Percentiles rank a stretch among this genome's conserved stretches.
Evolutionary conservation across 225 moss, liverwort and hornwort species (phyloP).

Genomic region (Sphagnum contortum): DNA sequence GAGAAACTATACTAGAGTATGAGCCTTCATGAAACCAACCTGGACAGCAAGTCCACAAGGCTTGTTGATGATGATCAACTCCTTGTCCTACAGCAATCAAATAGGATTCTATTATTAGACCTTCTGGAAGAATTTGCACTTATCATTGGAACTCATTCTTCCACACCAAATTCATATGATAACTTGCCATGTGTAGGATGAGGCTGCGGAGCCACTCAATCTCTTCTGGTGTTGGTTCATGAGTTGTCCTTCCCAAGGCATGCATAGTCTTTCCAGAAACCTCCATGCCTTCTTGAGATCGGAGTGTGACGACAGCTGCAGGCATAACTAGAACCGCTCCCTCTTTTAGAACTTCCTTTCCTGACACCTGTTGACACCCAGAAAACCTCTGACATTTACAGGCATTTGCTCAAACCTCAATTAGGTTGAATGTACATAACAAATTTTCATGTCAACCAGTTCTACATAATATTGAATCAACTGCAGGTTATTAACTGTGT

Average conservation of each 20-base stretch:
- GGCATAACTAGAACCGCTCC: slow-evolving; percentile 74
- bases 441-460: no score
- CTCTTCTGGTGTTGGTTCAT: slow-evolving; percentile 35
- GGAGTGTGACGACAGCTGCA: slow-evolving; percentile 30
- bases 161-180: no score
- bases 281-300: slow-evolving; percentile 5
- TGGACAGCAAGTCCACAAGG: slow-evolving; percentile 57
- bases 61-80: slow-evolving; percentile 56
- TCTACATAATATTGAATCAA: no score
- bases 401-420: no score
- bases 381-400: no score
- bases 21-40: slow-evolving; percentile 10
- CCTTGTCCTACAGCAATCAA: slow-evolving; percentile 35
- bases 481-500: no score
- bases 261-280: neutral
- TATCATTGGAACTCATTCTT: no score
- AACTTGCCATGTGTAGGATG: slow-evolving; percentile 72
- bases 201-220: slow-evolving; percentile 65
- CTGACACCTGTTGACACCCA: slow-evolving; percentile 42
- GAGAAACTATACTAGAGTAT: no score
- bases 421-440: no score
- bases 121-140: no score
- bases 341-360: slow-evolving; percentile 54
- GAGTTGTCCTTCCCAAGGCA: slow-evolving; percentile 12
- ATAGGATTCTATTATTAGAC: no score